A percentile compares a stretch with the other conserved stretches of the same genome.
Conservation (phyloP, 2,329 filamentous ascomycete species). For the Zymoseptoria tritici region DNA sequence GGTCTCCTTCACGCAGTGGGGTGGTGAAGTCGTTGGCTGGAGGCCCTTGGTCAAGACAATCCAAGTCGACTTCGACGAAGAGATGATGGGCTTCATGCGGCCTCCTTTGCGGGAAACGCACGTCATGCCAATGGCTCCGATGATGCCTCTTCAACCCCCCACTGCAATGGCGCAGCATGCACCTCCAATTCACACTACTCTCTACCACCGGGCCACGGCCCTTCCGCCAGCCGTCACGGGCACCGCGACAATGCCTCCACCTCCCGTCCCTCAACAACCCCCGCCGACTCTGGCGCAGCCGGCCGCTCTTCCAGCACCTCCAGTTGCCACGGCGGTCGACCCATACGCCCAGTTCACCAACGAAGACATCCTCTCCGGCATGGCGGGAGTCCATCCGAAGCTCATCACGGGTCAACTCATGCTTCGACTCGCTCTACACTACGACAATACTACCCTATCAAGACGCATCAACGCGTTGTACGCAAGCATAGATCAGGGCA, state of each 20-base stretch:
- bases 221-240: no score
- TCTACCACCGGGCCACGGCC: neutral
- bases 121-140: neutral
- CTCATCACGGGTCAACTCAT: neutral
- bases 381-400: neutral
- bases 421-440: neutral
- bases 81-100: neutral
- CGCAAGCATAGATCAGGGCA: neutral
- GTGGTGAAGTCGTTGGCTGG: neutral
- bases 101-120: neutral
- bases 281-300: neutral
- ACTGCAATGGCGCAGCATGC: neutral
- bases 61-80: neutral
- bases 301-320: no score
- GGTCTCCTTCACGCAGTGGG: neutral
- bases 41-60: neutral
- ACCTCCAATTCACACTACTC: neutral
- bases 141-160: neutral
- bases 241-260: neutral
- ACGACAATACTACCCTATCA: neutral
- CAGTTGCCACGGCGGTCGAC: neutral
- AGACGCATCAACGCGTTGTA: neutral
- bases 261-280: neutral
- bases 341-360: neutral
- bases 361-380: neutral